These are phyloP conservation scores for Globisporangium perplexum DNA, from an alignment of 352 stramenopile genomes.

Conservation along the genomic window DNA sequence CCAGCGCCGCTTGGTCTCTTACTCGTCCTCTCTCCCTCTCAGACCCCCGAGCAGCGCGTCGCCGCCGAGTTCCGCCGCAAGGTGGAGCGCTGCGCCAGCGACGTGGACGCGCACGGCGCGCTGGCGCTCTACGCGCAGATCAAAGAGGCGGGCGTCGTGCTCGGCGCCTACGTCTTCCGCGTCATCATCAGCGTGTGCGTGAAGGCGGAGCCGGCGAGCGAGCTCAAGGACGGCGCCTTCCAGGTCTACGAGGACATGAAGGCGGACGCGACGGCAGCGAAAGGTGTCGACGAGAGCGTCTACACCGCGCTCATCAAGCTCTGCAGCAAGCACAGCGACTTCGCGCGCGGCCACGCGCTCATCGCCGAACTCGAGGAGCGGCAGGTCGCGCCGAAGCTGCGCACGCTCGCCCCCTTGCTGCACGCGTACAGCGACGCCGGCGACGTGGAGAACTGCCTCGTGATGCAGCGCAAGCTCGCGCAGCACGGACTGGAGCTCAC, in stretches of 20 bases:
- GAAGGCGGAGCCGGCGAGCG: slow-evolving; percentile 28
- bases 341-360: slow-evolving; percentile 39
- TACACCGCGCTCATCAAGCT: slow-evolving; percentile 78
- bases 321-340: slow-evolving; percentile 55
- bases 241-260: slow-evolving; percentile 69
- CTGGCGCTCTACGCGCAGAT: slow-evolving; percentile 52
- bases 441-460: slow-evolving; percentile 53
- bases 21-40: not conserved
- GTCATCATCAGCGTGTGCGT: slow-evolving; percentile 60
- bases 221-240: slow-evolving; percentile 37
- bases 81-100: slow-evolving; percentile 36
- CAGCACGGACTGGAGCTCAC: slow-evolving; percentile 44
- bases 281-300: slow-evolving; percentile 47
- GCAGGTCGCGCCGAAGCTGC: slow-evolving; percentile 54
- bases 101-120: slow-evolving; percentile 28
- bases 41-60: slow-evolving; percentile 40
- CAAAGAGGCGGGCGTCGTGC: slow-evolving; percentile 26
- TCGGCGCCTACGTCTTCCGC: slow-evolving; percentile 41
- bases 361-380: slow-evolving; percentile 42
- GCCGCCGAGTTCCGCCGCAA: slow-evolving; percentile 32
- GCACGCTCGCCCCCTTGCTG: slow-evolving; percentile 69
- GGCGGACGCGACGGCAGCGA: slow-evolving; percentile 16
- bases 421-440: slow-evolving; percentile 41
- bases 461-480: slow-evolving; percentile 42
- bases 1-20: not conserved